phyloP scores from a whole-genome alignment of 108 stramenopile genomes.

The Fragilariopsis cylindrus region DNA sequence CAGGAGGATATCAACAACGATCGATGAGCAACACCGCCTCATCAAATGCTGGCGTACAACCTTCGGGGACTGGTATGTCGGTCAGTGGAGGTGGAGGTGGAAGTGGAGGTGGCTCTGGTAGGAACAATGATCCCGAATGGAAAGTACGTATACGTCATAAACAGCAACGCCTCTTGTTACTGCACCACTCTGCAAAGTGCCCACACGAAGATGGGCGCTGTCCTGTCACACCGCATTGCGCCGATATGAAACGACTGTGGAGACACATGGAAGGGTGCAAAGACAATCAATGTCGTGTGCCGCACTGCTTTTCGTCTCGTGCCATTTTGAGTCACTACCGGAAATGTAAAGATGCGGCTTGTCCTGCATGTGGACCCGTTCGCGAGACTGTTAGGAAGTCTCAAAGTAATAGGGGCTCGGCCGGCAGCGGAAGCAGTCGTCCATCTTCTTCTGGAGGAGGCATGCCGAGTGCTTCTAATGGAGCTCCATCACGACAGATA shows the following conservation, averaged over 20 bases:
- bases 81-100: constrained; percentile 15
- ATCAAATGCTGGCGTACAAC: background rate
- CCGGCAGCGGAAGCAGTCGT: background rate
- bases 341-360: constrained; percentile 91
- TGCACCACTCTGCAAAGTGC: constrained; percentile 98
- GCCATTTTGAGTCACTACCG: constrained; percentile 98
- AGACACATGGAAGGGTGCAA: constrained; percentile 98
- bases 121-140: constrained; percentile 78
- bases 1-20: background rate
- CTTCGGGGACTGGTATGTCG: background rate
- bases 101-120: constrained; percentile 38
- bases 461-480: background rate
- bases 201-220: constrained; percentile 86
- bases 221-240: constrained; percentile 93
- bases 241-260: constrained; percentile 97
- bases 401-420: constrained; percentile 29
- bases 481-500: background rate
- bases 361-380: constrained; percentile 97
- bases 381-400: constrained; percentile 90
- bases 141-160: constrained; percentile 92
- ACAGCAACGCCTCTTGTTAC: constrained; percentile 94
- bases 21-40: constrained; percentile 1
- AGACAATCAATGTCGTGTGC: constrained; percentile 92
- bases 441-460: constrained; percentile 7
- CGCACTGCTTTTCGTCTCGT: constrained; percentile 96